Base-by-base conservation (phyloP, 805 yeast species). In the Kodamaea kakaduensis region DNA sequence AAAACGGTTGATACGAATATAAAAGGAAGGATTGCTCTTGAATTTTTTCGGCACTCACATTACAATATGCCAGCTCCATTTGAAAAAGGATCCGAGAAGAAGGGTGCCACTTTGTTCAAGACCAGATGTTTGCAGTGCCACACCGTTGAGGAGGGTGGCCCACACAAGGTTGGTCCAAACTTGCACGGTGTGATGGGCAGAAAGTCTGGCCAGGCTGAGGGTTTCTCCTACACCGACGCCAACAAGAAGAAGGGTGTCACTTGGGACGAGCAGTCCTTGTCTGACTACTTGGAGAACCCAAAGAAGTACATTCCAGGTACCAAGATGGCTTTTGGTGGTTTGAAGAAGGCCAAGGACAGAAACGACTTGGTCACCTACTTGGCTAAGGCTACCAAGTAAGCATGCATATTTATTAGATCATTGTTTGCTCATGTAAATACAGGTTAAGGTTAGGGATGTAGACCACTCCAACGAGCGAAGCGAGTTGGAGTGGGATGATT, bases 301-400 rank as follows among this genome's bases (percentile, higher is more conserved):
- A 93, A 93, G 94, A 93, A 93, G 77, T 93, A 88, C 78, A 88
- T 93, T 55, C 98, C 98, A 65, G 98, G 98, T 70, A 93, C 97
- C 76, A 93, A 93, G 84, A 93, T 93, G 98, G 97, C 98, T 50
- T 93, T 90, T 59, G 98, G 96, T 74, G 98, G 98, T 75, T 80
- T 93, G 71, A 93, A 93, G 89, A 93, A 93, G 80, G 82, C 88
- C 50, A 90, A 88, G 83, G 98, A 93, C 78, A 87, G 97, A 82
- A 85, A 86, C 74, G 97, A 93, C 68, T 74, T 93, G 67, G 71
- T 90, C 59, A 78, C 97, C 56, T 90, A 87, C 84, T 76, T 90
- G 59, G 65, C 53, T 34, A 40, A 44, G 22, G 71, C 72, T 42
- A 65, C 71, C 53, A 61, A 61, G 49, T 62, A 65, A 59, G 33